A percentile compares a stretch with the other conserved stretches of the same genome.
Evolutionary conservation across 169 alveolate genomes (phyloP).

Genomic region (Cryptosporidium tyzzeri): DNA sequence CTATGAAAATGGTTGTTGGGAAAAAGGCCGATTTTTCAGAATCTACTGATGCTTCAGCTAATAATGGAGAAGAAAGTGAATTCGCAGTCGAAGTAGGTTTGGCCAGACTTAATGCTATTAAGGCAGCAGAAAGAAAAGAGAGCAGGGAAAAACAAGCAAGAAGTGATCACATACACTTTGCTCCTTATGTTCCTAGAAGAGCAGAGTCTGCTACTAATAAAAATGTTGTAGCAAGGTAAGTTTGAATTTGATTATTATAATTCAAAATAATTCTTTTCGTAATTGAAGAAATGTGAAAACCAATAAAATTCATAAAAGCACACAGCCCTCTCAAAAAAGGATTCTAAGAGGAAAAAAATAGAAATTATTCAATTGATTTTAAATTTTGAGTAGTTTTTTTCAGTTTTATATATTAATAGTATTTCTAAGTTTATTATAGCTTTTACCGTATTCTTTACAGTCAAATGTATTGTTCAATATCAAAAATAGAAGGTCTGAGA

Average conservation of each 20-base stretch:
- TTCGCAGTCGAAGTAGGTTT: slow-evolving; percentile 6
- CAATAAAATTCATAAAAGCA: neutral
- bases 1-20: neutral
- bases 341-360: slow-evolving; percentile 5
- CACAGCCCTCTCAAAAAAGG: neutral
- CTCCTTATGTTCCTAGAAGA: neutral
- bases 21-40: neutral
- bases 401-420: neutral
- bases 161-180: neutral
- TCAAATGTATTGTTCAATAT: slow-evolving; percentile 1
- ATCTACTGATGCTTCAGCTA: neutral
- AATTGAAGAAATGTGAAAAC: neutral
- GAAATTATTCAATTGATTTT: neutral
- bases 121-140: slow-evolving; percentile 7
- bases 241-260: neutral
- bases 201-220: neutral
- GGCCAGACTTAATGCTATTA: slow-evolving; percentile 33
- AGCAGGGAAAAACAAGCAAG: neutral
- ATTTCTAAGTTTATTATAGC: slow-evolving; percentile 3
- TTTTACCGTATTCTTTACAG: neutral
- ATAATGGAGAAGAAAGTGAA: slow-evolving; percentile 27
- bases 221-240: slow-evolving; percentile 6
- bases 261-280: neutral
- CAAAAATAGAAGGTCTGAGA: slow-evolving; percentile 27
- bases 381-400: neutral